phyloP scores from a whole-genome alignment of 2,329 filamentous ascomycete species.

The Aspergillus fumigatus region DNA sequence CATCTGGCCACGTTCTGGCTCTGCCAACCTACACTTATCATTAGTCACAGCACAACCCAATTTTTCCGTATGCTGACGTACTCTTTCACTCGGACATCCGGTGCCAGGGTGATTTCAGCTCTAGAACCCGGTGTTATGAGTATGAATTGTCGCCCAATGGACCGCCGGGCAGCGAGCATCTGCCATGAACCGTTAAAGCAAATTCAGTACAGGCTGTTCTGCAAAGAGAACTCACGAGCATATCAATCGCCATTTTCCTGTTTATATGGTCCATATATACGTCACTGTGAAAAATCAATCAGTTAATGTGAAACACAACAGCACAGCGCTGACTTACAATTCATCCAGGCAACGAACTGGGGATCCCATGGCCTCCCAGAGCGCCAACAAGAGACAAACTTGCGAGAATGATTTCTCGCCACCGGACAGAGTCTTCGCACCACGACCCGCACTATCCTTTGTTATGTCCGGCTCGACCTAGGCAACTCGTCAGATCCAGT shows the following conservation, averaged over 20 bases:
- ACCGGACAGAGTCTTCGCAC: conserved; percentile 87
- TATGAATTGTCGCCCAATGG: conserved; percentile 89
- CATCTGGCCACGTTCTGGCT: conserved; percentile 43
- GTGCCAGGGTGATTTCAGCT: conserved; percentile 43
- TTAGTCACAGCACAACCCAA: conserved; percentile 1
- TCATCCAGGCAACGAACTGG: conserved; percentile 93
- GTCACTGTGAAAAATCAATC: conserved; percentile 49
- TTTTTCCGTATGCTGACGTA: conserved; percentile 20
- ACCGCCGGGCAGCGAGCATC: conserved; percentile 78
- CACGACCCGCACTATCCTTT: conserved; percentile 65
- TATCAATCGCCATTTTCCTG: conserved; percentile 82
- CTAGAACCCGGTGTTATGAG: conserved; percentile 93
- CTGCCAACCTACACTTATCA: conserved; percentile 31
- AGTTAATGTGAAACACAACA: conserved; percentile 5
- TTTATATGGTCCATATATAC: conserved; percentile 99
- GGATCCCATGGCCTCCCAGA: conserved; percentile 98
- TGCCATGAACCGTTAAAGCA: conserved; percentile 33
- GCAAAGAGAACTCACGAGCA: conserved; percentile 65
- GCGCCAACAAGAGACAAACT: conserved; percentile 83
- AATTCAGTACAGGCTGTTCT: background rate
- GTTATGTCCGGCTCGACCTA: conserved; percentile 65
- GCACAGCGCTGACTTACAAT: conserved; percentile 53
- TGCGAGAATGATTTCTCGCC: conserved; percentile 98
- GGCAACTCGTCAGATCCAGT: conserved; percentile 6
- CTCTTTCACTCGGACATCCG: conserved; percentile 44